Percentiles rank a stretch among this genome's conserved stretches.
Evolutionary conservation across 2,329 filamentous ascomycete species (phyloP).

Genomic region (Cadophora gregata): DNA sequence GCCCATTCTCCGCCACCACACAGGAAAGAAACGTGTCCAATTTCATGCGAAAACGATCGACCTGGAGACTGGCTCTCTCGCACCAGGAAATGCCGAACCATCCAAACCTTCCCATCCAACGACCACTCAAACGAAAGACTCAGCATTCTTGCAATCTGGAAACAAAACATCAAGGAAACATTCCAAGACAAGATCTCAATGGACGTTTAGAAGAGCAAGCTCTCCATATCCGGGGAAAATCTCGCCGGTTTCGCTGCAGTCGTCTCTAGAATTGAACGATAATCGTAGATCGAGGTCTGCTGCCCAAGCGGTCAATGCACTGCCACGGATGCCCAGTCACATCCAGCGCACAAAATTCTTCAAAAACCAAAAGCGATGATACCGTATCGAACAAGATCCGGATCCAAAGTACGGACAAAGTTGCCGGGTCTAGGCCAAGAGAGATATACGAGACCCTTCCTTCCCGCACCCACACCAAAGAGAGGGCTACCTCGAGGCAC

Average conservation of each 20-base stretch:
- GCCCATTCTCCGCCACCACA: not conserved
- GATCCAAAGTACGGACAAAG: not conserved
- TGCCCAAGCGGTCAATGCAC: not conserved
- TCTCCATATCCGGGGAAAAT: constrained; percentile 3
- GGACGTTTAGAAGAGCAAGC: not conserved
- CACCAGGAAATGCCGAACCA: not conserved
- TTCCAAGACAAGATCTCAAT: not conserved
- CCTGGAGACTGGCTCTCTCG: not conserved
- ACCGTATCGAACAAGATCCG: not conserved
- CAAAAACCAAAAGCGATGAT: not conserved
- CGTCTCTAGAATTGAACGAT: not conserved
- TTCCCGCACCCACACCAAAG: not conserved
- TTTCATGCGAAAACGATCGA: not conserved
- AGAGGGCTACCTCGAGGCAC: not conserved
- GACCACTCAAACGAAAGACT: not conserved
- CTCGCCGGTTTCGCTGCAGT: not conserved
- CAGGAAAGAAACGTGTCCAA: not conserved
- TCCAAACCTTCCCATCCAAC: not conserved
- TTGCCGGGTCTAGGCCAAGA: not conserved
- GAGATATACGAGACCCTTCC: not conserved
- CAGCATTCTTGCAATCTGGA: not conserved
- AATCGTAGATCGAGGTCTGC: not conserved
- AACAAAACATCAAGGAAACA: not conserved
- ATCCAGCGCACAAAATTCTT: not conserved
- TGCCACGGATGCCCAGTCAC: not conserved